These are phyloP conservation scores for Cystobasidium ongulense DNA, from an alignment of 768 basidiomycete species.

Conservation along the genomic window DNA sequence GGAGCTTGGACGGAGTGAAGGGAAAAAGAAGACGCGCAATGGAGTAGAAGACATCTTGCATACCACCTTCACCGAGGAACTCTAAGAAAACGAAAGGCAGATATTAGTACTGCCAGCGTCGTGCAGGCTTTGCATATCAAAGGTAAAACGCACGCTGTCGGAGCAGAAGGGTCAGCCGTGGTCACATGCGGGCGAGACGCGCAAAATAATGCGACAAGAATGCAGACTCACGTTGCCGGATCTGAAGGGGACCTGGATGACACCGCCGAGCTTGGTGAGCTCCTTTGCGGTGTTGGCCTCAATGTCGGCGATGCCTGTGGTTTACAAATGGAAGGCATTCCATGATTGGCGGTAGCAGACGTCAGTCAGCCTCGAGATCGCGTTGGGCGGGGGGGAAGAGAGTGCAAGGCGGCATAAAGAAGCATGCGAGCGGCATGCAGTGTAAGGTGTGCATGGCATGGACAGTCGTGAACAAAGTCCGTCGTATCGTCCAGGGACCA, in stretches of 20 bases:
- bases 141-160: not conserved
- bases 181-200: not conserved
- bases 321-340: not conserved
- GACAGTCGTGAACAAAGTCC: not conserved
- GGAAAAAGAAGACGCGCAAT: slow-evolving; percentile 47
- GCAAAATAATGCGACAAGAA: not conserved
- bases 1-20: not conserved
- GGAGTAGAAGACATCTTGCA: slow-evolving; percentile 76
- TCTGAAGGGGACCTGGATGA: slow-evolving; percentile 94
- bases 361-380: not conserved
- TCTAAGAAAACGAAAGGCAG: slow-evolving; percentile 54
- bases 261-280: slow-evolving; percentile 81
- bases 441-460: not conserved
- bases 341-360: not conserved
- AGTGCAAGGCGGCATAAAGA: not conserved
- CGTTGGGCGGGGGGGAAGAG: not conserved
- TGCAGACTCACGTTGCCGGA: slow-evolving; percentile 48
- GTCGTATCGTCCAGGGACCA: too few species aligned
- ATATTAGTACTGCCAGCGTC: not conserved
- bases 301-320: slow-evolving; percentile 64
- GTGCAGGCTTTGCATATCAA: too few species aligned
- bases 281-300: slow-evolving; percentile 91
- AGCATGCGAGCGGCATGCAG: not conserved
- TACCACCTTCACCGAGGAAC: slow-evolving; percentile 93
- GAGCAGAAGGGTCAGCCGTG: not conserved